Conservation (phyloP, 768 basidiomycete genomes). For the Tulasnella sp. region DNA sequence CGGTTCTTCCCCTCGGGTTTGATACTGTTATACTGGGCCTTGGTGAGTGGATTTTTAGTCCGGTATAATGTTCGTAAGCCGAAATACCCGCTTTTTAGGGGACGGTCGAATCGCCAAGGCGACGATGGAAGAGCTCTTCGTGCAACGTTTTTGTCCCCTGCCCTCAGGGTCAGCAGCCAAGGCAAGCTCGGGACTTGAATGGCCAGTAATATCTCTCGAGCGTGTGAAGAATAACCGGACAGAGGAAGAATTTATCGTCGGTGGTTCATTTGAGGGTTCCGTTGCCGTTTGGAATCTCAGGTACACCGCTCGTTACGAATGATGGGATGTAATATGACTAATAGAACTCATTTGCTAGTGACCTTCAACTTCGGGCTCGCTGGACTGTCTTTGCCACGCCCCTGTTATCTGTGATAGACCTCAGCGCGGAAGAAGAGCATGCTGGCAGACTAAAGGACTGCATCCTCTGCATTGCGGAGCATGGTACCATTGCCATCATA, state of each 20-base stretch:
- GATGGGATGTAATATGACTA: not conserved
- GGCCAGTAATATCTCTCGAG: slow-evolving; percentile 51
- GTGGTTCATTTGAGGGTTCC: slow-evolving; percentile 74
- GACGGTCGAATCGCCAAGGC: slow-evolving; percentile 26
- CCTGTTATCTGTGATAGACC: slow-evolving; percentile 55
- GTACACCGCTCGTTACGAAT: slow-evolving; percentile 43
- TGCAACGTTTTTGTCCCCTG: slow-evolving; percentile 14
- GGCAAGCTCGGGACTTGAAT: slow-evolving; percentile 43
- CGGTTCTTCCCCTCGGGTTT: slow-evolving; percentile 54
- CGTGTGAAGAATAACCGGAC: slow-evolving; percentile 56
- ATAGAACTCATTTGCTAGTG: slow-evolving; percentile 41
- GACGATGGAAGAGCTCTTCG: not conserved
- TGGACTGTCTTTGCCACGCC: slow-evolving; percentile 73
- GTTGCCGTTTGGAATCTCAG: slow-evolving; percentile 67
- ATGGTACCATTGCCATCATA: slow-evolving; percentile 83
- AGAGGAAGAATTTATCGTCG: slow-evolving; percentile 61
- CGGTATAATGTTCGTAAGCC: not conserved
- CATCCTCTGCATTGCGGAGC: slow-evolving; percentile 64
- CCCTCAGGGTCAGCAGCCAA: slow-evolving; percentile 16
- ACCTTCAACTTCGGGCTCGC: slow-evolving; percentile 60
- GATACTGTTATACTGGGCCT: slow-evolving; percentile 61
- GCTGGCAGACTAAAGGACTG: slow-evolving; percentile 62
- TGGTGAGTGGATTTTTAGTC: slow-evolving; percentile 44
- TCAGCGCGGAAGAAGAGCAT: slow-evolving; percentile 45
- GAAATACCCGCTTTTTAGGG: slow-evolving; percentile 14